Evolutionary conservation across 495 filamentous ascomycete genomes (phyloP).

Genomic region (Acidomyces sp.): DNA sequence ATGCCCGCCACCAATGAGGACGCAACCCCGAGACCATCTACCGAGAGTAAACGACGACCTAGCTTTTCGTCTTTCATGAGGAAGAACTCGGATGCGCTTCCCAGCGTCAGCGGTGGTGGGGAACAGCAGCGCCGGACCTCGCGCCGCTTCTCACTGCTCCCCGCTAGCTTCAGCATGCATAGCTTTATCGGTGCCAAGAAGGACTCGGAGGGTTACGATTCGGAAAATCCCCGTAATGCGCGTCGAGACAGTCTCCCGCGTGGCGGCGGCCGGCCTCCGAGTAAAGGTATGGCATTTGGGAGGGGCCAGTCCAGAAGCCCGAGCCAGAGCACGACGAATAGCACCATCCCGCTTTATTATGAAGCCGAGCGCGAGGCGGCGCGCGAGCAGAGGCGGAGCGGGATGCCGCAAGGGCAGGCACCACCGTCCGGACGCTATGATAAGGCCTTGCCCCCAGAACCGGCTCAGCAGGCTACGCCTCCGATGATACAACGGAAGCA

Average conservation of each 20-base stretch:
- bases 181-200: constrained; percentile 25
- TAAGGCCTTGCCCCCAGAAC: constrained; percentile 10
- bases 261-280: constrained; percentile 20
- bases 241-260: constrained; percentile 30
- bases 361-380: constrained; percentile 20
- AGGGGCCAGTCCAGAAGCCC: constrained; percentile 25
- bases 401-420: constrained; percentile 6
- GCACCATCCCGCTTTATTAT: constrained; percentile 26
- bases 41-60: constrained; percentile 68
- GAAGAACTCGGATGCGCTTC: constrained; percentile 44
- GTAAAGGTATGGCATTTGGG: constrained; percentile 24
- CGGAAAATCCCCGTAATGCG: neutral
- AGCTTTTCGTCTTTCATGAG: constrained; percentile 61
- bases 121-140: constrained; percentile 34
- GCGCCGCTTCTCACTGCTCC: constrained; percentile 59
- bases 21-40: constrained; percentile 54
- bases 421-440: constrained; percentile 2
- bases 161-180: constrained; percentile 57
- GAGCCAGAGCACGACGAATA: constrained; percentile 29
- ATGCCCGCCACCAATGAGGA: constrained; percentile 67
- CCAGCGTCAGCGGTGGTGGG: no score
- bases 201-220: constrained; percentile 24
- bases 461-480: neutral
- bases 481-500: constrained; percentile 15
- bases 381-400: neutral